These are phyloP conservation scores for Fusarium succisae DNA, from an alignment of 2,329 filamentous ascomycete genomes.

Conservation along the genomic window DNA sequence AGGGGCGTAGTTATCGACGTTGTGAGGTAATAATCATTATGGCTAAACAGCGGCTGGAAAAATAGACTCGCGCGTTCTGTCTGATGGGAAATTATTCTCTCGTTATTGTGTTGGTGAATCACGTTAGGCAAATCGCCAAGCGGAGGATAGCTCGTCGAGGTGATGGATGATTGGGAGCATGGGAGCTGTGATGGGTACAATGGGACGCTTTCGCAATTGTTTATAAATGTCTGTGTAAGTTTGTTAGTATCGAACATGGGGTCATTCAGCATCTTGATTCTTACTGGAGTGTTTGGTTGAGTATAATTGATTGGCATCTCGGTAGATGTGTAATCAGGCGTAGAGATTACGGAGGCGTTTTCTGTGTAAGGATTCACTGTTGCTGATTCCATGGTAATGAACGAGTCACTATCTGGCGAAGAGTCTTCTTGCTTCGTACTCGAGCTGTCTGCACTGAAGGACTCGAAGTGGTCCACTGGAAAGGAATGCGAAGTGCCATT, in stretches of 20 bases:
- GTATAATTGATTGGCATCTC: rapidly evolving
- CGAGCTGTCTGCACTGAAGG: not conserved
- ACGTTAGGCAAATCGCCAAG: rapidly evolving
- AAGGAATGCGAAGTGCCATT: too few relatives aligned
- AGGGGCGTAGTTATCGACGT: rapidly evolving
- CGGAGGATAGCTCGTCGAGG: rapidly evolving
- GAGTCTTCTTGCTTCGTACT: not conserved
- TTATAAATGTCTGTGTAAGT: rapidly evolving
- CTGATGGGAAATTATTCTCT: rapidly evolving
- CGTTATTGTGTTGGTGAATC: rapidly evolving
- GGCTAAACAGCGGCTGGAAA: not conserved
- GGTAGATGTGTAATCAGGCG: not conserved
- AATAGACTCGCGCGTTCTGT: not conserved
- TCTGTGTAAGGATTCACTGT: rapidly evolving
- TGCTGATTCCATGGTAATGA: rapidly evolving
- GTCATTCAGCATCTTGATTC: not conserved
- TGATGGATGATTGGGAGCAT: rapidly evolving
- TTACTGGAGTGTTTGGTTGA: not conserved
- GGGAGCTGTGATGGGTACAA: not conserved
- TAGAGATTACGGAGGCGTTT: rapidly evolving
- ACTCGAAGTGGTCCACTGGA: too few relatives aligned
- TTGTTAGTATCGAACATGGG: not conserved
- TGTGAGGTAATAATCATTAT: not conserved
- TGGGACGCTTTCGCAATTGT: rapidly evolving
- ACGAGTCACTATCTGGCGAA: not conserved